Evolutionary conservation across 345 rosid species (phyloP).

Genomic region (Acer campestre): DNA sequence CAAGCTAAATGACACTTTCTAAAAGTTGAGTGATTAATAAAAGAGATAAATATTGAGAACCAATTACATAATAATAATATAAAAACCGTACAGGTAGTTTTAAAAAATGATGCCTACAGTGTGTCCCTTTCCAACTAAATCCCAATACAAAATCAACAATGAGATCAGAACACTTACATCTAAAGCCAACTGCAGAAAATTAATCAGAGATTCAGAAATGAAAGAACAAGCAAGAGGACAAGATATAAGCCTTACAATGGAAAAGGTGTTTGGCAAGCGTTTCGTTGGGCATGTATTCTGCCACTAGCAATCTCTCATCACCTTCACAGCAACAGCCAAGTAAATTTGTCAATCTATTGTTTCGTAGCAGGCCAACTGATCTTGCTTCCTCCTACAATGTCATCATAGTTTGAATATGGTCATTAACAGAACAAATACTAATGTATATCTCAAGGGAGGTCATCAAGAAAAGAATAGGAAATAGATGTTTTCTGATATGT

Average conservation of each 20-base stretch:
- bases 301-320: conserved; percentile 92
- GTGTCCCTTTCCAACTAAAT: not conserved
- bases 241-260: conserved; percentile 59
- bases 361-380: conserved; percentile 85
- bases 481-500: not conserved
- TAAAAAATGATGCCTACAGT: not conserved
- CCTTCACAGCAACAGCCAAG: conserved; percentile 89
- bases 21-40: not conserved
- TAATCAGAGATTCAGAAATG: not conserved
- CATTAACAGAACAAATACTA: conserved; percentile 1
- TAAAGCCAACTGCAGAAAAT: not conserved
- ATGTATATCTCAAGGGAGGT: not conserved
- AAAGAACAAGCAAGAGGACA: not conserved
- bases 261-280: conserved; percentile 96
- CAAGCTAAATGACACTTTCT: not conserved
- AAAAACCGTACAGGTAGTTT: not conserved
- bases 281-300: conserved; percentile 88
- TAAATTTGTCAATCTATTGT: conserved; percentile 74
- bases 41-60: not conserved
- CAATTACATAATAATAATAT: not conserved
- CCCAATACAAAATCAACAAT: not conserved
- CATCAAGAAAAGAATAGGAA: not conserved
- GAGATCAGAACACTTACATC: not conserved
- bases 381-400: conserved; percentile 78
- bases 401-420: not conserved